These are phyloP conservation scores for Gnomoniopsis smithogilvyi DNA, from an alignment of 2,329 filamentous ascomycete species.

Conservation along the genomic window DNA sequence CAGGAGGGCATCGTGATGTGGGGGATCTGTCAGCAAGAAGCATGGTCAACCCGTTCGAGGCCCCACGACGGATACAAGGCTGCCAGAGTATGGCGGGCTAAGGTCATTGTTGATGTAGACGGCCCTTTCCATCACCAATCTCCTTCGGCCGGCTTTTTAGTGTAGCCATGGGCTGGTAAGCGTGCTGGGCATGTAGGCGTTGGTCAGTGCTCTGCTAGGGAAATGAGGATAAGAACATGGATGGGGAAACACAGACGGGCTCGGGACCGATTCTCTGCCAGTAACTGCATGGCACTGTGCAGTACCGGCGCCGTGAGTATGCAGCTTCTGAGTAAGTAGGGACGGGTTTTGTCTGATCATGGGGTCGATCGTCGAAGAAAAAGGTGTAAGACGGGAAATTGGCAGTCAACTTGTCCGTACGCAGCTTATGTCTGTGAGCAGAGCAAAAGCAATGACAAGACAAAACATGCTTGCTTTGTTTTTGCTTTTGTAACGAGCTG, in stretches of 20 bases:
- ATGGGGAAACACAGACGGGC: constrained; percentile 3
- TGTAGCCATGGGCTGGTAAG: background rate
- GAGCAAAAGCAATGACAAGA: no score
- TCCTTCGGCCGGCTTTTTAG: background rate
- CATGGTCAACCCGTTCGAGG: background rate
- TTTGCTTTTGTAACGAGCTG: no score
- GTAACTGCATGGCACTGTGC: constrained; percentile 12
- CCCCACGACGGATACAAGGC: background rate
- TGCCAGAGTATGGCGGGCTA: no score
- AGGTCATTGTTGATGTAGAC: background rate
- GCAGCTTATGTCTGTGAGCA: no score
- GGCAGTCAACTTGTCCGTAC: no score
- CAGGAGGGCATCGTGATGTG: background rate
- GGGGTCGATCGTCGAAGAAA: background rate
- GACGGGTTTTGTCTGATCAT: background rate
- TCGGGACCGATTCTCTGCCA: constrained; percentile 11
- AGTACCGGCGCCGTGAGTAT: background rate
- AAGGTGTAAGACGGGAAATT: no score
- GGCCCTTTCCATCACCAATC: background rate
- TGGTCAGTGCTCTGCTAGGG: background rate
- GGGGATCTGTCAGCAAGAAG: background rate
- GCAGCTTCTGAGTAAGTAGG: background rate
- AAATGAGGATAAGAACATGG: background rate
- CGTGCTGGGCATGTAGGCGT: background rate
- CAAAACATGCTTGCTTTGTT: no score